Conservation (phyloP, 257 asterid species). For the Coffea canephora region DNA sequence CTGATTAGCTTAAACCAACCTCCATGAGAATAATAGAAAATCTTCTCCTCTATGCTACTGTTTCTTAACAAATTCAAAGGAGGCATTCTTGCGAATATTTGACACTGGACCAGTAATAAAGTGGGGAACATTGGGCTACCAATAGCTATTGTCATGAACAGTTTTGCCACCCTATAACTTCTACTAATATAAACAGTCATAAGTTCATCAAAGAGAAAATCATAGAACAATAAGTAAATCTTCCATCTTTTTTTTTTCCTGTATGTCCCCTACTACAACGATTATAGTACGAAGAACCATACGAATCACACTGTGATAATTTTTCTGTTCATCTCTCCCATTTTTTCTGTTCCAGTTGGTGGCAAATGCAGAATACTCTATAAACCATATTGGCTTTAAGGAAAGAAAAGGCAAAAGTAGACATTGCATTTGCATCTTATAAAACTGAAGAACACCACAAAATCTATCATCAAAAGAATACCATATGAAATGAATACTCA, state of each 20-base stretch:
- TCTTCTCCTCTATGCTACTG: neutral
- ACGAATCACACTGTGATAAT: neutral
- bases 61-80: neutral
- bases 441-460: neutral
- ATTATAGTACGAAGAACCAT: neutral
- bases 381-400: too few relatives aligned
- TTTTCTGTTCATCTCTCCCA: neutral
- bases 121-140: neutral
- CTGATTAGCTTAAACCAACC: neutral
- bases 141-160: neutral
- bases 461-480: neutral
- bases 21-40: neutral
- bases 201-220: too few relatives aligned
- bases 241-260: too few relatives aligned
- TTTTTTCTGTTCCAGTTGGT: too few relatives aligned
- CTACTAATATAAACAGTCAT: too few relatives aligned
- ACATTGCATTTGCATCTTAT: neutral
- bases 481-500: slow-evolving; percentile 9
- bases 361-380: too few relatives aligned
- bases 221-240: too few relatives aligned
- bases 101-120: neutral
- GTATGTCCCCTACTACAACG: too few relatives aligned
- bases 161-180: neutral
- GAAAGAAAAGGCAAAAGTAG: neutral
- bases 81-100: neutral